A percentile compares a stretch with the other conserved stretches of the same genome.
Evolutionary conservation across 345 rosid species (phyloP).

Genomic region (Gossypium longicalyx): DNA sequence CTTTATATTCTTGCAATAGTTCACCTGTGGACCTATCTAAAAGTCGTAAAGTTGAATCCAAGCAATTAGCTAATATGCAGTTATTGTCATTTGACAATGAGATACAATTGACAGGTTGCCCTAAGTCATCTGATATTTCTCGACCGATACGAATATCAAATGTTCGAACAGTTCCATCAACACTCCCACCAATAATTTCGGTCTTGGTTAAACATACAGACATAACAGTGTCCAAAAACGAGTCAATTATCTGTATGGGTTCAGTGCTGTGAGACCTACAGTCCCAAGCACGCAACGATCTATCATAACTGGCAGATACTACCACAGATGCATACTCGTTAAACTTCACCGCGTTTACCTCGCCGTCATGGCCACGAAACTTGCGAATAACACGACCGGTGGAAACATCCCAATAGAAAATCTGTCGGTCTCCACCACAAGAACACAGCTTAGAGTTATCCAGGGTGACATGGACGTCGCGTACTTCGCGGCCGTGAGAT

Average conservation of each 20-base stretch:
- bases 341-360: conserved; percentile 52
- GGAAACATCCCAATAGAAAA: conserved; percentile 95
- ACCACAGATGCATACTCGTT: conserved; percentile 60
- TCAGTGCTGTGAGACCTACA: conserved; percentile 91
- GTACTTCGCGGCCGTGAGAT: conserved; percentile 95
- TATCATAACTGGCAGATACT: conserved; percentile 94
- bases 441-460: conserved; percentile 86
- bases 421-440: conserved; percentile 92
- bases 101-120: conserved; percentile 94
- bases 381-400: conserved; percentile 84
- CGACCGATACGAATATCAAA: conserved; percentile 92
- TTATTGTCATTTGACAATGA: conserved; percentile 87
- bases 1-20: conserved; percentile 86
- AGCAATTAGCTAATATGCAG: conserved; percentile 83
- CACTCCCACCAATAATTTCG: conserved; percentile 94
- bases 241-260: conserved; percentile 86
- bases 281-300: conserved; percentile 90
- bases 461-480: conserved; percentile 93
- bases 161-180: conserved; percentile 96
- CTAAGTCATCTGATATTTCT: conserved; percentile 82
- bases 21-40: conserved; percentile 91
- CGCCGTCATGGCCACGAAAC: conserved; percentile 91
- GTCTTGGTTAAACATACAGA: conserved; percentile 88
- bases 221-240: conserved; percentile 88
- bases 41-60: conserved; percentile 82